Conservation (phyloP, 495 filamentous ascomycete genomes). For the Hypoxylon cercidicola region DNA sequence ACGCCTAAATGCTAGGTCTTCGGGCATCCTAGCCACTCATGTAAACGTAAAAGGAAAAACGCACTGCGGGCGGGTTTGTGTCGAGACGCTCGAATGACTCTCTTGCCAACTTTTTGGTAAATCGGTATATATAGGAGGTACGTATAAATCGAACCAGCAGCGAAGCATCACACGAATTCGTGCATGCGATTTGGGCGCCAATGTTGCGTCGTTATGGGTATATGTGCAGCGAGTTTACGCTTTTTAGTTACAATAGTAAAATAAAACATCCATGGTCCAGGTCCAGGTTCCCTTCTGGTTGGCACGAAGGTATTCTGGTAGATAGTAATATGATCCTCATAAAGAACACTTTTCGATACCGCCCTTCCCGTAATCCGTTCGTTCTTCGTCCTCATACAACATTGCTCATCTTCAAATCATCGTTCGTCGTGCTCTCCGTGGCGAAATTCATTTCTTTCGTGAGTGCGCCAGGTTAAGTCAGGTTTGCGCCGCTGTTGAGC, state of each 20-base stretch:
- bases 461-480: conserved; percentile 20
- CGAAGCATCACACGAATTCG: conserved; percentile 21
- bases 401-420: conserved; percentile 29
- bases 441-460: not conserved
- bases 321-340: conserved; percentile 32
- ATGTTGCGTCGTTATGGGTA: conserved; percentile 34
- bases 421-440: conserved; percentile 29
- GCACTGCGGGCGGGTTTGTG: no score
- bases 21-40: not conserved
- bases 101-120: conserved; percentile 24
- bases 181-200: conserved; percentile 11
- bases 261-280: conserved; percentile 17
- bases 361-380: conserved; percentile 29
- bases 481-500: conserved; percentile 55
- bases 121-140: conserved; percentile 25
- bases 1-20: not conserved
- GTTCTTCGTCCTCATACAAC: conserved; percentile 20
- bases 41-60: not conserved
- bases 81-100: conserved; percentile 5
- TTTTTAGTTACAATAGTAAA: conserved; percentile 36
- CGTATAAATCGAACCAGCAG: conserved; percentile 18
- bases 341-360: conserved; percentile 32
- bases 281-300: conserved; percentile 11
- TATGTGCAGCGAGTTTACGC: conserved; percentile 27
- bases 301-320: conserved; percentile 16